Evolutionary conservation across 495 filamentous ascomycete species (phyloP), one percentile per base, ranked within the genome.

Genomic region (Sphaerosporella brunnea): DNA sequence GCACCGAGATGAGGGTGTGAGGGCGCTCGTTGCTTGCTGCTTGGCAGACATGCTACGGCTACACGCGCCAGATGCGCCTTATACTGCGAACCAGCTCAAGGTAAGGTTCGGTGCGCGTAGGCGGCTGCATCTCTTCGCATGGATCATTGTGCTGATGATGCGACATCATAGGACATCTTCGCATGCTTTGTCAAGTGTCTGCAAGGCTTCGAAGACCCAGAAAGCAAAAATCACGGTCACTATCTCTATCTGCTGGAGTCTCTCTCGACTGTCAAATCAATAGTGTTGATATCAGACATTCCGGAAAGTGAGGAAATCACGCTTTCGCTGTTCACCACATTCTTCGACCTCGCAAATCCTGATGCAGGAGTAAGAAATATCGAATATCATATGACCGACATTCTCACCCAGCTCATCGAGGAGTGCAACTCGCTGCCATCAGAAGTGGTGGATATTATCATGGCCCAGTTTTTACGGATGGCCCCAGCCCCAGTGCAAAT

Each of bases 11-110:
- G 79, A 75, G 48, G 90, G 90, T 10, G 87, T 99, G 20, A 76
- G 79, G 51, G 90, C 92, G 15, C 93, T 79, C 69, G 75, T 81
- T 34, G 78, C 84, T 10, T 82, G 82, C 60, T 95, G 86, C 61
- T 69, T 96, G 54, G 86, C 93, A 35, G 92, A 99, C 62, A 83
- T 99, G 47, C 74, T 99, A 63, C 75, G 83, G 55, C 69, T 99
- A 23, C 93, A 86, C 67, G 90, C 90, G 24, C 90, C 90, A 3
- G 78, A 96, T 73, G 90, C 90, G 63, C 90, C 90, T 9, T 96
- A 92, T 65, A 93, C 84, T 8, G 75, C 70, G 23, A 73, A 77
- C 42, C 88, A 96, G 64, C 69, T 99, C 23, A 94, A 90, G 81
- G 87, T 93, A 60, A 53, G 65, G 56, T 52, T 50, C 32, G n/a